These are phyloP conservation scores for Suillus paluster DNA, from an alignment of 768 basidiomycete species.

Conservation along the genomic window DNA sequence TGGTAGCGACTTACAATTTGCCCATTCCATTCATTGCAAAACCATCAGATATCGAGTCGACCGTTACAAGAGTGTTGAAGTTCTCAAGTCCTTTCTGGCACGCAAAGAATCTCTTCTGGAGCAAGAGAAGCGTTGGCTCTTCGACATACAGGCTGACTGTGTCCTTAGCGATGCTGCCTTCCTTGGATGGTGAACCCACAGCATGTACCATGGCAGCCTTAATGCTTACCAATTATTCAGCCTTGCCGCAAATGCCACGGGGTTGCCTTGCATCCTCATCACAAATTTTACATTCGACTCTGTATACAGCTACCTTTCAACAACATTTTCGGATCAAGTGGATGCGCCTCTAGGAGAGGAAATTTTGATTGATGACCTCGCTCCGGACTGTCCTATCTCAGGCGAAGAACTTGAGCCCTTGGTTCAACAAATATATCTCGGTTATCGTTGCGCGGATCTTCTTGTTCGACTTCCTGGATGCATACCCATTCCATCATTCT, in stretches of 20 bases:
- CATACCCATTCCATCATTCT: constrained; percentile 80
- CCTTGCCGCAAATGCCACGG: constrained; percentile 64
- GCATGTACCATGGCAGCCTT: background rate
- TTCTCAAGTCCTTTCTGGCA: constrained; percentile 59
- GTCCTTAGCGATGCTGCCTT: constrained; percentile 82
- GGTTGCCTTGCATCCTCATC: constrained; percentile 71
- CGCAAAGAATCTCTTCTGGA: constrained; percentile 57
- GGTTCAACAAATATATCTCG: constrained; percentile 63
- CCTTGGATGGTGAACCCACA: constrained; percentile 64
- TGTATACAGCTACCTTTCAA: constrained; percentile 77
- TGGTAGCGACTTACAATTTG: constrained; percentile 5
- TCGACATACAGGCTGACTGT: constrained; percentile 51
- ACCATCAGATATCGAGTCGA: constrained; percentile 68
- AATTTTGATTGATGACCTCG: constrained; percentile 25
- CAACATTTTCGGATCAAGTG: constrained; percentile 27
- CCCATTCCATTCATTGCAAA: constrained; percentile 12
- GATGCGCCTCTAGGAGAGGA: background rate
- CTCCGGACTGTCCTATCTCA: constrained; percentile 61
- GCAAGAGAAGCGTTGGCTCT: constrained; percentile 63
- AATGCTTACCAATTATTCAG: constrained; percentile 36
- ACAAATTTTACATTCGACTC: constrained; percentile 89
- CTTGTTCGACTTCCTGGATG: constrained; percentile 71
- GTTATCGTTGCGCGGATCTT: constrained; percentile 74
- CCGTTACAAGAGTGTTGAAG: constrained; percentile 67
- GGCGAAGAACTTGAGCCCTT: constrained; percentile 55